Base-by-base conservation (phyloP, 1,284 basidiomycete genomes). In the Moesziomyces globuligerus region DNA sequence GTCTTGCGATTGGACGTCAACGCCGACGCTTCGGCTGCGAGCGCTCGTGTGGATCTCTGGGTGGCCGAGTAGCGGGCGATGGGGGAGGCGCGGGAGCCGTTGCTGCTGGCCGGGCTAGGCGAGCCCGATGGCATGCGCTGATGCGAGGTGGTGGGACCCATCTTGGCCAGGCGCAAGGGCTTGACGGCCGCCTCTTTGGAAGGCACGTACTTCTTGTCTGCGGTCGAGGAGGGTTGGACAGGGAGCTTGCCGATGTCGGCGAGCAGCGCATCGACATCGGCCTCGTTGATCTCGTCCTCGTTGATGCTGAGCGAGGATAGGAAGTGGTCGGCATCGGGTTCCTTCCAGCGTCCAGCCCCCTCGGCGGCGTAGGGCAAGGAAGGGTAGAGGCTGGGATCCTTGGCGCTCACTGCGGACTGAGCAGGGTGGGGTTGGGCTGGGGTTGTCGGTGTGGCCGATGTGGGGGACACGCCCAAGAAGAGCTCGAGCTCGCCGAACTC, bases 401-500 rank as follows among this genome's bases (percentile, higher is more conserved):
- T 72, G 21, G 69, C 58, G 62, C 54, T 58, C 13, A 56, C 51
- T 17, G 69, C 69, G 15, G 39, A 57, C 34, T 72, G 69, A 0
- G 69, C 69, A n/a, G 69, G 58, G 34, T 72, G 69, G 7, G 56
- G 66, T 20, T 57, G 49, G 23, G 48, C 36, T 21, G 59, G 39
- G 7, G 51, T 13, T 0, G 50, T 38, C 26, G 36, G 48, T 2
- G 34, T 38, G 3, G 57, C 49, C 34, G 42, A 26, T 8, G 51
- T 21, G n/a, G 62, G 49, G 17, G 38, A 59, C 9, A 80, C 58
- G 18, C 67, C 53, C 3, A 82, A 62, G 23, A 82, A 81, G 25
- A 78, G 50, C 36, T 75, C 72, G 17, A 82, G 66, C 65, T 81
- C 79, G 29, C 78, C 79, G 38, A 74, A 77, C 48, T 82, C 81